Evolutionary conservation across 345 rosid genomes (phyloP).

Genomic region (Kandelia obovata): DNA sequence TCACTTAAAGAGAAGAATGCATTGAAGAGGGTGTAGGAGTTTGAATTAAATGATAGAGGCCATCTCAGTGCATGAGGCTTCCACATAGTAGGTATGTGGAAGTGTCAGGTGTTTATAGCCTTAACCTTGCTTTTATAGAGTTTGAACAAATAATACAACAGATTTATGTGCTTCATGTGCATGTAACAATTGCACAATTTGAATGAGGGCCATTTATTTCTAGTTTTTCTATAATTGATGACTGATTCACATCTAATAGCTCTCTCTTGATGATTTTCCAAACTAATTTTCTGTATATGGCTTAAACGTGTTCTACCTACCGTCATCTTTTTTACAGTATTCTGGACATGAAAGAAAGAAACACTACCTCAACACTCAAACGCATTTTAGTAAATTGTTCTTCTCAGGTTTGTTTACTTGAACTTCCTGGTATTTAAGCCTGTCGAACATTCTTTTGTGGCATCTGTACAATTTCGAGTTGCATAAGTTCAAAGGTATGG

Average conservation of each 20-base stretch:
- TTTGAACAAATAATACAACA: too few relatives aligned
- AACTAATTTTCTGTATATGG: not conserved
- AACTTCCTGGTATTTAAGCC: not conserved
- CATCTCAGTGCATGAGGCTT: too few relatives aligned
- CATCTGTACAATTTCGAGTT: not conserved
- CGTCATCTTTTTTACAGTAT: conserved; percentile 19
- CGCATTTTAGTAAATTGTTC: conserved; percentile 79
- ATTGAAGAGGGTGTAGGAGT: too few relatives aligned
- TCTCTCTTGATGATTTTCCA: not conserved
- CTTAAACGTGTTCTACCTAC: not conserved
- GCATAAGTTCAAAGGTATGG: not conserved
- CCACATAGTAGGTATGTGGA: too few relatives aligned
- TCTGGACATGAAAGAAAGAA: conserved; percentile 78
- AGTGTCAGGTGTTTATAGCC: too few relatives aligned
- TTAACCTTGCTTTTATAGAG: too few relatives aligned
- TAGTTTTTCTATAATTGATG: not conserved
- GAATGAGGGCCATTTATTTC: too few relatives aligned
- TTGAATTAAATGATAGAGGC: too few relatives aligned
- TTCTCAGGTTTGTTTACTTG: conserved; percentile 55
- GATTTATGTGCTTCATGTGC: too few relatives aligned
- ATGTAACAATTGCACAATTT: too few relatives aligned
- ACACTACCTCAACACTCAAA: conserved; percentile 50
- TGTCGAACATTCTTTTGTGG: not conserved
- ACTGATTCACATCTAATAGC: not conserved
- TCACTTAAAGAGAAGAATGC: too few relatives aligned